These are phyloP conservation scores for Trichopus zeylanicus DNA, from an alignment of 116 monocot species.

Conservation along the genomic window DNA sequence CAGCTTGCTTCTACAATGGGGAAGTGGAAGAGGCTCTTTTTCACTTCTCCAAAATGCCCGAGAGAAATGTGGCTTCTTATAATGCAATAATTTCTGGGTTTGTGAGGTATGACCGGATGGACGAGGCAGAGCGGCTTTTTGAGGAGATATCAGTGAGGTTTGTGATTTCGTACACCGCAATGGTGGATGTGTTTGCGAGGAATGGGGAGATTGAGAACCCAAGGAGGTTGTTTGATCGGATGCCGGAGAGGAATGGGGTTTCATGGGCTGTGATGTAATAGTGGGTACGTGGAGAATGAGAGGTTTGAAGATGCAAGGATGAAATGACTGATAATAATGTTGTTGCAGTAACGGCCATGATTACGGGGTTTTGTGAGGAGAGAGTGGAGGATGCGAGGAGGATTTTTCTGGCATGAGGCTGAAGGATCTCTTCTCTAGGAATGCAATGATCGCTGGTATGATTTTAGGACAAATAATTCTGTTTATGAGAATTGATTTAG, in stretches of 20 bases:
- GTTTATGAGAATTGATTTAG: too few relatives aligned
- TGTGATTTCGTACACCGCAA: conserved; percentile 54
- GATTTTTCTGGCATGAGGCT: conserved; percentile 35
- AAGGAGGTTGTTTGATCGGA: conserved; percentile 40
- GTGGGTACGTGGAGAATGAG: conserved; percentile 51
- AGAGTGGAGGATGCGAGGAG: conserved; percentile 35
- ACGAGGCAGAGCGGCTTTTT: conserved; percentile 40
- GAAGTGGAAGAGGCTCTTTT: conserved; percentile 29
- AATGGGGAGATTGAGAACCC: conserved; percentile 39
- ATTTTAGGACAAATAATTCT: too few relatives aligned
- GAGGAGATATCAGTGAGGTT: conserved; percentile 33
- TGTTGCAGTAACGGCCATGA: conserved; percentile 59
- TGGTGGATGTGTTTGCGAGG: conserved; percentile 41
- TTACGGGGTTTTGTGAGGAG: conserved; percentile 46
- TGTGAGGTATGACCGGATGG: conserved; percentile 24
- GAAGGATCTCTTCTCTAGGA: conserved; percentile 82
- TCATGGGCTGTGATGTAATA: conserved; percentile 76
- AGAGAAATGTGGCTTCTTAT: conserved; percentile 65
- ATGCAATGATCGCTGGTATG: conserved; percentile 88
- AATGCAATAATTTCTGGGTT: conserved; percentile 75
- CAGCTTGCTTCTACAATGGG: conserved; percentile 36
- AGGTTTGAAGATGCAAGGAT: conserved; percentile 45
- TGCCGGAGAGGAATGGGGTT: conserved; percentile 47
- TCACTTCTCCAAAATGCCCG: conserved; percentile 43
- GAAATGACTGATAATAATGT: conserved; percentile 69